phyloP scores from a whole-genome alignment of 805 yeast genomes.

The Starmerella khaoyaiensis region DNA sequence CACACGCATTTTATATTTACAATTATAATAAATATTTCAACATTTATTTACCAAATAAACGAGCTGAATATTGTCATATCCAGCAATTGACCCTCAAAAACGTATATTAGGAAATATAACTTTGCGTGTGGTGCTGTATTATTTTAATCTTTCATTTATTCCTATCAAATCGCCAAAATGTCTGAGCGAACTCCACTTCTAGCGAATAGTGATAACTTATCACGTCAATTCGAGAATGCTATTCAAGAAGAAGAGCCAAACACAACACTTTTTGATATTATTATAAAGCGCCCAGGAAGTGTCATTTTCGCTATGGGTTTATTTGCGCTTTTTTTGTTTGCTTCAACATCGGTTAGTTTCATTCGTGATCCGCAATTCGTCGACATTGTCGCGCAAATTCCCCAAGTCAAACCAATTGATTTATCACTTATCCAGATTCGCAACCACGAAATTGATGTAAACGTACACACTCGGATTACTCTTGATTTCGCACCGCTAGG shows the following conservation, averaged over 20 bases:
- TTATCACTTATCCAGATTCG: constrained; percentile 2
- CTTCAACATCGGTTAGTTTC: constrained; percentile 1
- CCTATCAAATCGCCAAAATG: too few relatives aligned
- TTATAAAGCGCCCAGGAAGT: constrained; percentile 15
- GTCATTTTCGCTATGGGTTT: constrained; percentile 12
- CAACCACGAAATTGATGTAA: constrained; percentile 2
- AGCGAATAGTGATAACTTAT: constrained; percentile 6
- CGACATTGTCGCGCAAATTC: constrained; percentile 1
- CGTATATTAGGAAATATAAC: too few relatives aligned
- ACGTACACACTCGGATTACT: not conserved
- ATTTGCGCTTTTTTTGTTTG: constrained; percentile 9
- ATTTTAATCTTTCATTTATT: too few relatives aligned
- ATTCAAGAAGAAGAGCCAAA: constrained; percentile 15
- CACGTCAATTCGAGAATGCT: constrained; percentile 16
- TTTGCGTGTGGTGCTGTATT: too few relatives aligned
- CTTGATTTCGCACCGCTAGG: constrained; percentile 11
- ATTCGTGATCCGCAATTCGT: constrained; percentile 3
- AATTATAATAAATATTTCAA: too few relatives aligned
- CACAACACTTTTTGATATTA: constrained; percentile 8
- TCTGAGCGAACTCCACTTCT: too few relatives aligned
- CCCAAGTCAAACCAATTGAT: constrained; percentile 5
- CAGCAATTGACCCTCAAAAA: too few relatives aligned
- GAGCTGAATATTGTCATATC: too few relatives aligned
- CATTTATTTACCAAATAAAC: too few relatives aligned
- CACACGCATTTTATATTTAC: too few relatives aligned